Conservation (phyloP, 176 grass and related monocot species). For the Hordeum vulgare region MorexV3_pseudomolecules_assembly NC_058521.1:494050464-494050963, state of each 20-base stretch:
- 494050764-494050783: background rate
- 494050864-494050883: background rate
- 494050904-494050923: slow-evolving; percentile 2
- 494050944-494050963: background rate
- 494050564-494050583: too few relatives aligned
- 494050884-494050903: background rate
- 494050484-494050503: too few relatives aligned
- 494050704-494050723: background rate
- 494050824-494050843: background rate
- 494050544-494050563: too few relatives aligned
- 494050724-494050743: background rate
- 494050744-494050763: background rate
- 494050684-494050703: too few relatives aligned
- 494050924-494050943: slow-evolving; percentile 11
- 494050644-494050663: too few relatives aligned
- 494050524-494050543: too few relatives aligned
- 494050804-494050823: background rate
- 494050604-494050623: too few relatives aligned
- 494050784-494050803: slow-evolving; percentile 4
- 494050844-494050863: slow-evolving; percentile 1
- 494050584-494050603: too few relatives aligned
- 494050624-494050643: too few relatives aligned
- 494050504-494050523: too few relatives aligned
- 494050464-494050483: too few relatives aligned
- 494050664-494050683: too few relatives aligned